Conservation (phyloP, 768 basidiomycete species). For the Podaxis sp. region DNA sequence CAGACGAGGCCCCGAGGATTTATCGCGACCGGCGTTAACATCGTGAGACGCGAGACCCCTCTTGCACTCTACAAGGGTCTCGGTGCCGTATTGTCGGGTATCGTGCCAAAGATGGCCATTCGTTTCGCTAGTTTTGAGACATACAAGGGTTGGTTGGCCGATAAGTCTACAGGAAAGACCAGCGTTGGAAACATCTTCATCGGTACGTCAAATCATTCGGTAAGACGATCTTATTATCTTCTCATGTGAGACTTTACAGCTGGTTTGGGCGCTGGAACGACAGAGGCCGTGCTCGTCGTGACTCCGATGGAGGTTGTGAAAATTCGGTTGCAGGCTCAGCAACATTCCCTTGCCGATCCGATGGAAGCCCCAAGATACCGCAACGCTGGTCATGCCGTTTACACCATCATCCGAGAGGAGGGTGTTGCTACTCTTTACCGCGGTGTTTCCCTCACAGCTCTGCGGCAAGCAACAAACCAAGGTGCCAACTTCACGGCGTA, state of each 20-base stretch:
- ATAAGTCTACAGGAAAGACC: slow-evolving; percentile 77
- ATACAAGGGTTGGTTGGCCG: slow-evolving; percentile 83
- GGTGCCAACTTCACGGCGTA: slow-evolving; percentile 99
- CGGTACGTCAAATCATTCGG: slow-evolving; percentile 47
- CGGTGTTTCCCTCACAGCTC: slow-evolving; percentile 89
- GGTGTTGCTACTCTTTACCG: slow-evolving; percentile 84
- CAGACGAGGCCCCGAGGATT: slow-evolving; percentile 94
- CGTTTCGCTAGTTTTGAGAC: slow-evolving; percentile 97
- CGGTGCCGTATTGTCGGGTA: slow-evolving; percentile 93
- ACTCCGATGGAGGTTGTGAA: slow-evolving; percentile 99
- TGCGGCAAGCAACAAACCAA: slow-evolving; percentile 97
- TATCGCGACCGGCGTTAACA: slow-evolving; percentile 85
- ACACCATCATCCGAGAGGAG: slow-evolving; percentile 92
- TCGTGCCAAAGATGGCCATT: slow-evolving; percentile 99
- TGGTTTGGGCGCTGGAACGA: slow-evolving; percentile 92
- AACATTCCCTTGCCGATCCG: slow-evolving; percentile 95
- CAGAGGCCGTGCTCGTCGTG: slow-evolving; percentile 92
- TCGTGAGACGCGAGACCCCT: slow-evolving; percentile 88
- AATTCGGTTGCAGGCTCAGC: slow-evolving; percentile 96
- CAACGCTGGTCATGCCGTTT: slow-evolving; percentile 96
- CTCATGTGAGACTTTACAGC: slow-evolving; percentile 44
- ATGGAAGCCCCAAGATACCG: slow-evolving; percentile 91
- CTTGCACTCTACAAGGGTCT: slow-evolving; percentile 97
- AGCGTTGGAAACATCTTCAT: slow-evolving; percentile 81
- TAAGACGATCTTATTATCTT: background rate